Percentiles rank a stretch among this genome's conserved stretches.
phyloP scores from a whole-genome alignment of 768 basidiomycete genomes.

The Cystobasidiopsis lactophilus region DNA sequence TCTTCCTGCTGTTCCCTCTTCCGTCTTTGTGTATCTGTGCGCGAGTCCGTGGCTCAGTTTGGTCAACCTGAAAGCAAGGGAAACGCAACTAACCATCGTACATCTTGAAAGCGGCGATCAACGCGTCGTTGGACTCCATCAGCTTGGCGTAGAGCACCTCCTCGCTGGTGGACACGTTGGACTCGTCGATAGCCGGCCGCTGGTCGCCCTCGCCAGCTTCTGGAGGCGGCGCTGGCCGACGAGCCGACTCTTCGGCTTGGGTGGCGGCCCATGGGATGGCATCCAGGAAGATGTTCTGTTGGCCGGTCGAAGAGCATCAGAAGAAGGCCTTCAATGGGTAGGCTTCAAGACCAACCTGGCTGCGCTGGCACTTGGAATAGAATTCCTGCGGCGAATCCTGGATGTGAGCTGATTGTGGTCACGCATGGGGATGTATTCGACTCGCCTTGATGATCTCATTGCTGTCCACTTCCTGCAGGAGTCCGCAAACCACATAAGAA shows the following conservation, averaged over 20 bases:
- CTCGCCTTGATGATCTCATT: background rate
- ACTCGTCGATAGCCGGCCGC: background rate
- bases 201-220: background rate
- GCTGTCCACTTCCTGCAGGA: background rate
- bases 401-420: too few relatives aligned
- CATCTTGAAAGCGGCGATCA: slow-evolving; percentile 1
- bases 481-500: too few relatives aligned
- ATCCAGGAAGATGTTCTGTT: background rate
- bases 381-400: background rate
- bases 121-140: background rate
- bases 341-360: background rate
- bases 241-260: background rate
- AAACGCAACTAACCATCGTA: background rate
- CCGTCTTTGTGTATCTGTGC: background rate
- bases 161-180: background rate
- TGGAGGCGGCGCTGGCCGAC: background rate
- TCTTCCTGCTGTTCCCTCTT: background rate
- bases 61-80: background rate
- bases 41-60: background rate
- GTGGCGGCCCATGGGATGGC: background rate
- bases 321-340: too few relatives aligned
- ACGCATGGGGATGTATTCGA: background rate
- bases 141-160: background rate
- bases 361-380: background rate
- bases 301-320: too few relatives aligned